phyloP scores from a whole-genome alignment of 2,329 filamentous ascomycete genomes.

The Talaromyces sp. region DNA sequence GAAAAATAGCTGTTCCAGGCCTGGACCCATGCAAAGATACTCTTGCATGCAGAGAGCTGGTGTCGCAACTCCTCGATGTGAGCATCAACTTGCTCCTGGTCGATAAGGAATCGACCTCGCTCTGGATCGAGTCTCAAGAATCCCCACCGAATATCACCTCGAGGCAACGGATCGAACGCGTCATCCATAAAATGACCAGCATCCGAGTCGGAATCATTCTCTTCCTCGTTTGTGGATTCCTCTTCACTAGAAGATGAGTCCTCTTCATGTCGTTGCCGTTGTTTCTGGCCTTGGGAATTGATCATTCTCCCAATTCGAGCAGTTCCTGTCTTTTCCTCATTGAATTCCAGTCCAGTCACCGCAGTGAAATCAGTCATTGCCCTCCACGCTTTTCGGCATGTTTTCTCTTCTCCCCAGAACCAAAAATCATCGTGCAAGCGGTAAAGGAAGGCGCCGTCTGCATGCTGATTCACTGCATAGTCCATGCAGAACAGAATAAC shows the following conservation, averaged over 20 bases:
- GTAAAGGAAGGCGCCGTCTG: conserved; percentile 55
- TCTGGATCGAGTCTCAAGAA: conserved; percentile 56
- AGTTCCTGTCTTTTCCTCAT: conserved; percentile 57
- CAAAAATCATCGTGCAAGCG: conserved; percentile 65
- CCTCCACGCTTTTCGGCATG: conserved; percentile 58
- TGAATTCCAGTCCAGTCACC: conserved; percentile 58
- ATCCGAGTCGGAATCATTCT: conserved; percentile 12
- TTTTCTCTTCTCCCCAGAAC: conserved; percentile 60
- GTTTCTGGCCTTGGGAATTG: conserved; percentile 9
- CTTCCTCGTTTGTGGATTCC: not conserved
- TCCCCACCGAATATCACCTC: conserved; percentile 57
- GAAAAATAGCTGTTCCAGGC: conserved; percentile 59
- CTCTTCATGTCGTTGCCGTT: not conserved
- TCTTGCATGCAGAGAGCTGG: conserved; percentile 56
- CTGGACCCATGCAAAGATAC: conserved; percentile 58
- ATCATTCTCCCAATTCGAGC: conserved; percentile 38
- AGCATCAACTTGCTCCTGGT: conserved; percentile 56
- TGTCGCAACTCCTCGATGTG: conserved; percentile 59
- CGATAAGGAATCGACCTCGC: conserved; percentile 57
- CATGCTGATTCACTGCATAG: conserved; percentile 59
- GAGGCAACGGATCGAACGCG: conserved; percentile 41
- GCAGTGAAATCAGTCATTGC: conserved; percentile 54
- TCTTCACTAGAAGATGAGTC: conserved; percentile 7
- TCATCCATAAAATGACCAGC: conserved; percentile 7
- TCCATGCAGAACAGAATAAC: conserved; percentile 63